Conservation (phyloP, 73 alveolate genomes). For the Tetrahymena elliotti region DNA sequence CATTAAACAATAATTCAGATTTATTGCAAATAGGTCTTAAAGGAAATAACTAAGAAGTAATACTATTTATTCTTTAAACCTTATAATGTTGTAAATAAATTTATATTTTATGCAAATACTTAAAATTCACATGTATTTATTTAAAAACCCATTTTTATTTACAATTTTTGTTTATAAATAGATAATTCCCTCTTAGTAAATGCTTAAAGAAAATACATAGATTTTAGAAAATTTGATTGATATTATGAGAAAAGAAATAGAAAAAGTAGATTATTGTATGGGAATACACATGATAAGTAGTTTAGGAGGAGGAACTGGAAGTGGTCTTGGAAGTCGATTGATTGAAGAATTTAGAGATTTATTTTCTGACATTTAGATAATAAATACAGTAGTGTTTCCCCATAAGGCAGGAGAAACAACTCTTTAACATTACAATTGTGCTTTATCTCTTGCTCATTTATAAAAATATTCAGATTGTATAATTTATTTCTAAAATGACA, state of each 20-base stretch:
- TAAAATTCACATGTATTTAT: too few species aligned
- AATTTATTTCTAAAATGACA: slow-evolving; percentile 63
- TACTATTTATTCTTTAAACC: background rate
- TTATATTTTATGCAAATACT: too few species aligned
- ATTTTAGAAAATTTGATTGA: slow-evolving; percentile 77
- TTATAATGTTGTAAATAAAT: background rate
- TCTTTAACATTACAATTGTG: slow-evolving; percentile 67
- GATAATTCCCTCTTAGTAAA: background rate
- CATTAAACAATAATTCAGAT: background rate
- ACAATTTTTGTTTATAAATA: background rate
- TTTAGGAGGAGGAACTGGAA: slow-evolving; percentile 98
- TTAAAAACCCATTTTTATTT: too few species aligned
- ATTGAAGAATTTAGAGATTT: slow-evolving; percentile 82
- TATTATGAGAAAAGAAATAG: slow-evolving; percentile 80
- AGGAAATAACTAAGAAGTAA: background rate
- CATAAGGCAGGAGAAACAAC: slow-evolving; percentile 84
- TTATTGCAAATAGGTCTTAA: background rate
- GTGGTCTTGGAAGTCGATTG: slow-evolving; percentile 96
- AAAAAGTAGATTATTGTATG: slow-evolving; percentile 85
- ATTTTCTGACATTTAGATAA: slow-evolving; percentile 80
- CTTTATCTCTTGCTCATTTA: slow-evolving; percentile 59
- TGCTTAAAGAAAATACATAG: slow-evolving; percentile 11
- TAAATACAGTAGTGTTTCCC: slow-evolving; percentile 83
- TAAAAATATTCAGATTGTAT: slow-evolving; percentile 69
- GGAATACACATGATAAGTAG: slow-evolving; percentile 77